Base-by-base conservation (phyloP, 2,329 filamentous ascomycete genomes). In the Nectriaceae sp. region DNA sequence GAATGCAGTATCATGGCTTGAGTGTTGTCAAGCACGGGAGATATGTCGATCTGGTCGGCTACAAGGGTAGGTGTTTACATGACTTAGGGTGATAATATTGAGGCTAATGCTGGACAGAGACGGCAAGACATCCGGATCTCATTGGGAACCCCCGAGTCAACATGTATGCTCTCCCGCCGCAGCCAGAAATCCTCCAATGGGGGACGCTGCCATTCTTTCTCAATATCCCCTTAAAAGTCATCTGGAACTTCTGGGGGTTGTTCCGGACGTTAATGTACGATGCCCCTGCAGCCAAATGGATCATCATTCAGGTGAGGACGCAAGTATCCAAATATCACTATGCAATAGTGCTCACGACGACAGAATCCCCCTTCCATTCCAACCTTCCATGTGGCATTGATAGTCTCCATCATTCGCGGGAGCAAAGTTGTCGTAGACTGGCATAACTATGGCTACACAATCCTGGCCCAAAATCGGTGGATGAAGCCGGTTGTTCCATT, bases 371-470 rank as follows among this genome's bases (percentile, higher is more conserved):
- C 94, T 1, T 94, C 93, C 0, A 96, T 97, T 50, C 94, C 94
- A 0, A 96, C 91, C 1, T 81, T 99, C 19, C 82, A 87, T 43
- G 75, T 97, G 31, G 88, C 90, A 15, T 77, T 85, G 19, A 53
- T 92, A 3, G 77, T 90, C 40, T 89, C 89, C 61, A 81, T 85
- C 58, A 68, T 96, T 42, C 86, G 94, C 42, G 87, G 89, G 59
- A 96, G 89, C 33, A 82, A 83, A 47, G 79, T 99, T 4, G 78
- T 97, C 52, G 88, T 97, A 46, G 94, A 99, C 74, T 99, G 94
- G 94, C 94, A 99, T 75, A 99, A 99, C 71, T 97, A 97, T 70
- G 94, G 93, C 59, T 96, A 93, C 78, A 93, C 90, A 8, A 96
- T 99, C 60, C 82, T 99, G 3, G 88, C 80, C 4, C 76, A 80